Percentiles rank a stretch among this genome's conserved stretches.
These are phyloP conservation scores for Erythrophleum ivorense DNA, from an alignment of 331 rosid genomes.

Conservation along the genomic window DNA sequence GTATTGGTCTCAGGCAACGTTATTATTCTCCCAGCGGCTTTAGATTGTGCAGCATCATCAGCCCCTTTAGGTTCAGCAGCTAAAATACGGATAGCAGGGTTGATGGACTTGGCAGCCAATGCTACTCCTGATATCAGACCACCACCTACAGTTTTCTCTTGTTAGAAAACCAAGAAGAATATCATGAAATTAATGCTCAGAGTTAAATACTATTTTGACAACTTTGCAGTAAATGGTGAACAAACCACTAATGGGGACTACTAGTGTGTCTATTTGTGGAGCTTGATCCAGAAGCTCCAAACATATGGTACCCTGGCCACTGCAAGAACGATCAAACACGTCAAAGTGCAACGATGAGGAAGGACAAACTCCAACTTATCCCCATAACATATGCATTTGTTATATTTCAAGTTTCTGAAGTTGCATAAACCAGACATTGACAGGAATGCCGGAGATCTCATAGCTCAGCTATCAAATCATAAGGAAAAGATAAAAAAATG, in stretches of 20 bases:
- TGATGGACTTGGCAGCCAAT: conserved; percentile 91
- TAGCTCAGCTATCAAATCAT: conserved; percentile 17
- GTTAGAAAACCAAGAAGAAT: conserved; percentile 13
- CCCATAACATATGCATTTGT: conserved; percentile 21
- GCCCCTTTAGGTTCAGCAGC: conserved; percentile 94
- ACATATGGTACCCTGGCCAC: conserved; percentile 94
- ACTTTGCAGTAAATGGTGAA: conserved; percentile 30
- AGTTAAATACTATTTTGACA: conserved; percentile 9
- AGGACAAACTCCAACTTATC: conserved; percentile 26
- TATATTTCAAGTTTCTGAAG: conserved; percentile 18
- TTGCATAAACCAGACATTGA: conserved; percentile 22
- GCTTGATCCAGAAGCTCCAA: conserved; percentile 86
- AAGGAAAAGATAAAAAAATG: neutral
- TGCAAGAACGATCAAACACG: conserved; percentile 54
- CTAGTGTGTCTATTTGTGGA: conserved; percentile 70
- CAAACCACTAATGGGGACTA: conserved; percentile 92
- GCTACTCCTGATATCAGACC: conserved; percentile 91
- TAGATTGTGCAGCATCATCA: conserved; percentile 87
- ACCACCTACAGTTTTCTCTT: conserved; percentile 68
- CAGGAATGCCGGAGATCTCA: conserved; percentile 4
- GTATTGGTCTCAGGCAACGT: conserved; percentile 78
- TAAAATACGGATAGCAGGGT: conserved; percentile 70
- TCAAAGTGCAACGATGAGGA: conserved; percentile 34
- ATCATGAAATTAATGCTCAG: neutral
- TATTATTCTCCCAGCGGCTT: conserved; percentile 81